phyloP scores from a whole-genome alignment of 2,329 filamentous ascomycete genomes.

The Lasiodiplodia sp. region DNA sequence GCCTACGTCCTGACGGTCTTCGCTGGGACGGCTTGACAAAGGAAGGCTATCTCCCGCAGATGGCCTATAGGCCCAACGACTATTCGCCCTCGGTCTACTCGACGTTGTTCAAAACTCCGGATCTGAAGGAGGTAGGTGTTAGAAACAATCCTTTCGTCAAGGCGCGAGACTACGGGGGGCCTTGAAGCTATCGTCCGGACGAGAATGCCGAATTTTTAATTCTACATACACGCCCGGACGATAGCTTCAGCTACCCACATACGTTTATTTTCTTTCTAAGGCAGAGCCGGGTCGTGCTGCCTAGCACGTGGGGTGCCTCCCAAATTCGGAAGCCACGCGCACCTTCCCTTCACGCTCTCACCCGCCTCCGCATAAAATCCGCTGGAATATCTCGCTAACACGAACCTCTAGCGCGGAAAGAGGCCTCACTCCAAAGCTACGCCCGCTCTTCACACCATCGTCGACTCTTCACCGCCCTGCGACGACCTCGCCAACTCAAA shows the following conservation, averaged over 20 bases:
- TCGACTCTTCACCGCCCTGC: conserved; percentile 12
- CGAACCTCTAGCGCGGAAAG: background rate
- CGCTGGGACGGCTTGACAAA: background rate
- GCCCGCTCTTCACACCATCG: conserved; percentile 3
- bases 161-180: no score
- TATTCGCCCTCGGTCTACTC: conserved; percentile 42
- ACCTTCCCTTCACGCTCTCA: background rate
- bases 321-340: background rate
- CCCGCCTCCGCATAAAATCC: background rate
- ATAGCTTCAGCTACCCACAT: no score
- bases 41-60: conserved; percentile 33
- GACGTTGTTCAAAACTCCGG: conserved; percentile 18
- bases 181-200: no score
- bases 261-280: no score
- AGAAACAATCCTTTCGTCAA: no score
- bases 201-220: no score
- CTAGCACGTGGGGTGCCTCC: background rate
- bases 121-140: conserved; percentile 10
- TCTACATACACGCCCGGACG: no score
- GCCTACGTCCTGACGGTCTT: conserved; percentile 1
- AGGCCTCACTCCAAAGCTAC: background rate
- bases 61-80: conserved; percentile 33
- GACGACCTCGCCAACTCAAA: background rate
- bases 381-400: background rate
- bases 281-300: background rate